Evolutionary conservation across 2,329 filamentous ascomycete genomes (phyloP).

Genomic region (Diaporthe nobilis): DNA sequence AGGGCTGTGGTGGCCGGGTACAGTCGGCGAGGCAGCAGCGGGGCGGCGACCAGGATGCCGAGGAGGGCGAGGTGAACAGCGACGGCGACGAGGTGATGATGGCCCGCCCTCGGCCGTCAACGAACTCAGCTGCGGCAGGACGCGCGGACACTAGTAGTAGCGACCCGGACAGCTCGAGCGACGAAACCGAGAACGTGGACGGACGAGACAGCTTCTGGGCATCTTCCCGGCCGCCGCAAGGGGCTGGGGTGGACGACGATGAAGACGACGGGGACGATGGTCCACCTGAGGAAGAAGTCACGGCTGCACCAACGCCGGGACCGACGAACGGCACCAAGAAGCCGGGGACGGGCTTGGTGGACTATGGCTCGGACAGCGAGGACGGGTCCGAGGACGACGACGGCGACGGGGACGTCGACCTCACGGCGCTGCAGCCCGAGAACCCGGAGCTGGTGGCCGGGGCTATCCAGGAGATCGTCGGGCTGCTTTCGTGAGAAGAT

Average conservation of each 20-base stretch:
- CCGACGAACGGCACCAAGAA: neutral
- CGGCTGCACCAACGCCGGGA: neutral
- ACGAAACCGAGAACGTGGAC: neutral
- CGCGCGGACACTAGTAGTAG: constrained; percentile 39
- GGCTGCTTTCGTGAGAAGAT: constrained; percentile 30
- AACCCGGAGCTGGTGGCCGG: constrained; percentile 42
- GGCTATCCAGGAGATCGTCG: constrained; percentile 41
- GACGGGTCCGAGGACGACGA: constrained; percentile 38
- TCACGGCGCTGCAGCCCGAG: constrained; percentile 35
- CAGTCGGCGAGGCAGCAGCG: neutral
- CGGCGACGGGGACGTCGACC: constrained; percentile 41
- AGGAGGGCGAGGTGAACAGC: constrained; percentile 47
- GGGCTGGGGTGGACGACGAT: neutral
- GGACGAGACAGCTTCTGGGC: neutral
- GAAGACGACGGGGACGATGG: neutral
- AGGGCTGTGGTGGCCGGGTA: constrained; percentile 38
- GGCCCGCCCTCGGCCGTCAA: too few relatives aligned
- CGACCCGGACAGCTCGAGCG: constrained; percentile 40
- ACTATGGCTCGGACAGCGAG: constrained; percentile 40
- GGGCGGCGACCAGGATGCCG: constrained; percentile 28
- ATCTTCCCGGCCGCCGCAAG: neutral
- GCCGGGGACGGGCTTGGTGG: constrained; percentile 16
- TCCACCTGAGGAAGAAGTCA: neutral
- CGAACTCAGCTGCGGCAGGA: neutral
- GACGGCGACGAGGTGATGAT: constrained; percentile 42